Evolutionary conservation across 2,329 filamentous ascomycete species (phyloP), one percentile per base, ranked within the genome.

Genomic region (Neopestalotiopsis rosae): DNA sequence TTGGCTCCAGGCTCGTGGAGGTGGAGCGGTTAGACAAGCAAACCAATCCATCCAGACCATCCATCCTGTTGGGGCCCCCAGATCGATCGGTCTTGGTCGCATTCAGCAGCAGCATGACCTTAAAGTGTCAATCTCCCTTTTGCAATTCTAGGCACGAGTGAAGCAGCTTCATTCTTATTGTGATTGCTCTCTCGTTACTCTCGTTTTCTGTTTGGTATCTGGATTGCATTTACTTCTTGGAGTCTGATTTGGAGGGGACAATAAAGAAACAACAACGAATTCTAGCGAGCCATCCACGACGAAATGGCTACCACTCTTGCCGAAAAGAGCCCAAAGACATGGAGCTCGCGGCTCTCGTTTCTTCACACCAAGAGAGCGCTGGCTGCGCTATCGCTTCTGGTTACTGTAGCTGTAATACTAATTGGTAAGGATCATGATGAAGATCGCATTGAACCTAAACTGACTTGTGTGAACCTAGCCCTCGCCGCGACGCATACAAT

Each of bases 331-430:
- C 65, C 65, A 5, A n/a, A 30, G 38, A 66, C 65, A 40, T 66
- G 63, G 67, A 42, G 68, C 65, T 66, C 68, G 17, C 68, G 68
- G 12, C 40, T 65, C 30, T 66, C 68, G 13, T 67, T 64, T 64
- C 68, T 69, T 28, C 64, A 49, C 30, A 69, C 68, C 30, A 69
- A 69, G 52, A 61, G 65, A 42, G 65, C 68, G 20, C 63, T 69
- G 24, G 68, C 65, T 34, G 65, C 45, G 32, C 45, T 69, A 1
- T 58, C 59, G 17, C 32, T 64, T 49, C 58, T 69, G n/a, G 42
- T 65, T 38, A 61, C 61, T 42, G 59, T 67, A 34, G 61, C 40
- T 6, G 30, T 69, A 7, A 52, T 67, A 12, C 52, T 69, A 1
- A 69, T 69, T 42, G 65, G 68, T 69, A 30, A 70, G 62, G 12